Base-by-base conservation (phyloP, 2,329 filamentous ascomycete species). In the Aspergillus transmontanensis region DNA sequence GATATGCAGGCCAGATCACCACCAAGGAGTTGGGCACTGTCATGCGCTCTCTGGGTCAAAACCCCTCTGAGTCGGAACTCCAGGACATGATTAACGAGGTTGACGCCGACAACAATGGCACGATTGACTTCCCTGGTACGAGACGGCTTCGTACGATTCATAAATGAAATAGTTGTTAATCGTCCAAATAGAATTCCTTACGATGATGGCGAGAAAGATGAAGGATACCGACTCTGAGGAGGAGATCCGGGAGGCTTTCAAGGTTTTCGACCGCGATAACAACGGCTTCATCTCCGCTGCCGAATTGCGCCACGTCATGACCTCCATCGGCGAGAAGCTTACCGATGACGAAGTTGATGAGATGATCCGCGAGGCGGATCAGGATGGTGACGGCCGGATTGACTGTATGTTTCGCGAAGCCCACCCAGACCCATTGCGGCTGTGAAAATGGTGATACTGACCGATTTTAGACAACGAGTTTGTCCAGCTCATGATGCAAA, bases 21-120 rank as follows among this genome's bases (percentile, higher is more conserved):
- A 94, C 91, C 78, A 94, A 94, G 85, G 92, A 95, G 83, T 83
- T 95, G 72, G 92, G 92, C 71, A 95, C 92, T 60, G 92, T 95
- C 75, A 95, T 95, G 92, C 90, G 92, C 81, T 95, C 92, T 62
- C 86, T 95, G 64, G 92, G 92, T 75, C 92, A 95, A 82, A 95
- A 95, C 82, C 92, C 92, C 62, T 94, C 91, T 71, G 92, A 95
- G 84, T 93, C 91, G 65, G 92, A 95, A 82, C 84, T 95, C 69
- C 92, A 95, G 82, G 92, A 95, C 77, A 95, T 95, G 92, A 95
- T 95, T 84, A 94, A 95, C 82, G 92, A 95, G 83, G 92, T 95
- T 68, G 92, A 95, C 75, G 91, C 91, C 74, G 92, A 95, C 83
- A 95, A 94, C 87, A 95, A 94, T 76, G 92, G 92, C 81, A 95